A percentile compares a stretch with the other conserved stretches of the same genome.
These are phyloP conservation scores for Arthrocladium fulminans DNA, from an alignment of 2,329 filamentous ascomycete species.

Conservation along the genomic window DNA sequence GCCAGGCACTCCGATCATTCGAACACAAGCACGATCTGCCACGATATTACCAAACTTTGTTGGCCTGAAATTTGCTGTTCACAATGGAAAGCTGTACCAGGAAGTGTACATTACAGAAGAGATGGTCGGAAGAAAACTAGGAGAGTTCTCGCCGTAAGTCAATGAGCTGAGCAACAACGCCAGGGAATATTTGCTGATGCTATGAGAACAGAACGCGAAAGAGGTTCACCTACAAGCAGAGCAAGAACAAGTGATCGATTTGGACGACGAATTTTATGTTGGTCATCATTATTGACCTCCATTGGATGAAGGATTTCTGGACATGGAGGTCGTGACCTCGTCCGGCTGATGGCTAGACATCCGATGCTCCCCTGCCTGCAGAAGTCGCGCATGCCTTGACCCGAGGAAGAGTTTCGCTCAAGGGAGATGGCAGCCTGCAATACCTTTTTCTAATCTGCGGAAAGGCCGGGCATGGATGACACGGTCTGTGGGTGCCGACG, in stretches of 20 bases:
- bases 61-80: slow-evolving; percentile 76
- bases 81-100: slow-evolving; percentile 82
- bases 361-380: no score
- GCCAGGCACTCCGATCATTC: slow-evolving; percentile 61
- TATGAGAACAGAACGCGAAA: slow-evolving; percentile 57
- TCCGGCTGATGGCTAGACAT: no score
- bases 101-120: slow-evolving; percentile 82
- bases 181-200: background rate
- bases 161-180: background rate
- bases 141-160: slow-evolving; percentile 80
- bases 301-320: background rate
- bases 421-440: no score
- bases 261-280: no score
- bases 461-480: no score
- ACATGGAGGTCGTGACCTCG: no score
- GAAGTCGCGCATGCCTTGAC: no score
- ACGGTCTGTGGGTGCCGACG: no score
- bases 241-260: slow-evolving; percentile 58
- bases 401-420: background rate
- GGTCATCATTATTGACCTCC: no score
- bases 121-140: slow-evolving; percentile 93
- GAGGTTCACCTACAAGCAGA: slow-evolving; percentile 58
- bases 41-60: slow-evolving; percentile 91
- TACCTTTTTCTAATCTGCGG: no score
- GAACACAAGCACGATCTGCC: slow-evolving; percentile 76